phyloP scores from a whole-genome alignment of 2,329 filamentous ascomycete species.

The Taxawa tesnikishii region DNA sequence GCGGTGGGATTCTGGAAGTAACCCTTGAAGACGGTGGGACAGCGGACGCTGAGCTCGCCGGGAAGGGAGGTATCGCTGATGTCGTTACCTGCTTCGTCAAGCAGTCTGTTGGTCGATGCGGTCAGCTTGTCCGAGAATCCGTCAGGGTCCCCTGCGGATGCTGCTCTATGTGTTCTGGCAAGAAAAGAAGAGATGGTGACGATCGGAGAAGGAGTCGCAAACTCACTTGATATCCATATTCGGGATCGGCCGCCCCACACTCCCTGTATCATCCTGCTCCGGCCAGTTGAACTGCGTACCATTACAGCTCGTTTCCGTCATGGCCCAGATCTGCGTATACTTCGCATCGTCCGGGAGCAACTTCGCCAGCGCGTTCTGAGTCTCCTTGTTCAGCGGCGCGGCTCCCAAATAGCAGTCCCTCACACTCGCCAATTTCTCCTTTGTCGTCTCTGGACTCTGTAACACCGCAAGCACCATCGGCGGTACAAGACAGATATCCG shows the following conservation, averaged over 20 bases:
- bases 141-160: no score
- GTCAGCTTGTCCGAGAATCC: no score
- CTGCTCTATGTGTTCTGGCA: no score
- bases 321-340: conserved; percentile 38
- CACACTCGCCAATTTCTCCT: conserved; percentile 30
- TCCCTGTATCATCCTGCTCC: conserved; percentile 29
- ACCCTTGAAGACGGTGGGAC: conserved; percentile 39
- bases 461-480: conserved; percentile 39
- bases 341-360: conserved; percentile 27
- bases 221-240: conserved; percentile 28
- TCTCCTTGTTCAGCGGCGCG: conserved; percentile 37
- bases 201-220: no score
- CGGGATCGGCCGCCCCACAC: conserved; percentile 29
- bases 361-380: conserved; percentile 33
- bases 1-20: conserved; percentile 53
- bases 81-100: conserved; percentile 44
- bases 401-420: conserved; percentile 28
- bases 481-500: conserved; percentile 40
- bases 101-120: no score
- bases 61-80: conserved; percentile 35
- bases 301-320: conserved; percentile 31
- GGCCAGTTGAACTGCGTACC: conserved; percentile 25
- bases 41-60: conserved; percentile 43
- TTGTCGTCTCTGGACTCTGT: conserved; percentile 33
- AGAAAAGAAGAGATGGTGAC: no score